phyloP scores from a whole-genome alignment of 805 yeast genomes.

The Candida lessepsii region DNA sequence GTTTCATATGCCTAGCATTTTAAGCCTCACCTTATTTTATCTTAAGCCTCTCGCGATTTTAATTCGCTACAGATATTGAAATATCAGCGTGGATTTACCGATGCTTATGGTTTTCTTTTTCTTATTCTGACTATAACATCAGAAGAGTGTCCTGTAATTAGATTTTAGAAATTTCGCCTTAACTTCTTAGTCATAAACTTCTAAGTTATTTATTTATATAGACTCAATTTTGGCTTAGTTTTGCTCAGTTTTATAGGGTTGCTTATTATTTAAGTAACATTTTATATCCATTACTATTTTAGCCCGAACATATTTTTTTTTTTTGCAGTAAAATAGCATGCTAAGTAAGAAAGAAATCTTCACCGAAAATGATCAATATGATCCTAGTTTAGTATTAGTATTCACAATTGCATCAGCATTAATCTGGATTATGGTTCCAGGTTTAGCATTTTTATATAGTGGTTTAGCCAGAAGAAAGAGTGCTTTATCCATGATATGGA shows the following conservation, averaged over 20 bases:
- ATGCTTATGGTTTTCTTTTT: slow-evolving; percentile 1
- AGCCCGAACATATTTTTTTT: slow-evolving; percentile 7
- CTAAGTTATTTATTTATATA: too few relatives aligned
- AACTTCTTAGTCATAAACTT: too few relatives aligned
- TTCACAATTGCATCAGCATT: slow-evolving; percentile 62
- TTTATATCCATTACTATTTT: neutral
- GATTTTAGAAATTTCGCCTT: neutral
- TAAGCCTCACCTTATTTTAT: neutral
- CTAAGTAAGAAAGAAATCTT: slow-evolving; percentile 29
- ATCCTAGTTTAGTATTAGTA: slow-evolving; percentile 31
- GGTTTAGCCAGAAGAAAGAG: slow-evolving; percentile 88
- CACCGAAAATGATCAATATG: slow-evolving; percentile 32
- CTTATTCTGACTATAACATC: neutral
- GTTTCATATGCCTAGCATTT: neutral
- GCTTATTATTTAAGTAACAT: neutral
- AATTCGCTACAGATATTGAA: slow-evolving; percentile 4
- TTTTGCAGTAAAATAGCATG: slow-evolving; percentile 10
- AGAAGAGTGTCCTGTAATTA: neutral
- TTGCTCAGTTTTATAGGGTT: too few relatives aligned
- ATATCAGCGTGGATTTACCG: slow-evolving; percentile 1
- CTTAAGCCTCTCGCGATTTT: neutral
- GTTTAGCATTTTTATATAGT: slow-evolving; percentile 86
- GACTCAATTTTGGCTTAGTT: too few relatives aligned
- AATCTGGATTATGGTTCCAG: slow-evolving; percentile 92
- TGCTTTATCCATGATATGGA: slow-evolving; percentile 85